A percentile compares a stretch with the other conserved stretches of the same genome.
Evolutionary conservation across 140 eudicot genomes (phyloP).

Genomic region (Flaveria floridana): DNA sequence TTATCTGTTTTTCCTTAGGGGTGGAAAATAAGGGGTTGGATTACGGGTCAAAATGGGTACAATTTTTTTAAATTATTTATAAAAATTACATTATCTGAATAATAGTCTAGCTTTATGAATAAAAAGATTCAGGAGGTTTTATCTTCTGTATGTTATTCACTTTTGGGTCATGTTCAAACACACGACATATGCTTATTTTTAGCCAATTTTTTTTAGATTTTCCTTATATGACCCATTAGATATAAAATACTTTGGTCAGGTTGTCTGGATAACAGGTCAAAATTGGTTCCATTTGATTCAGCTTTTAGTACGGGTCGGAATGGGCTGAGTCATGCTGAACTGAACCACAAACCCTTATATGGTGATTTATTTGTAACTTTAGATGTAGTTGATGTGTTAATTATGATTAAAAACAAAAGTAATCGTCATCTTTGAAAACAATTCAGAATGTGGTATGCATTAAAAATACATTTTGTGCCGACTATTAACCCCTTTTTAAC

Average conservation of each 20-base stretch:
- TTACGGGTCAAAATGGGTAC: background rate
- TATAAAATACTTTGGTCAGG: background rate
- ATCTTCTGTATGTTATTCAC: background rate
- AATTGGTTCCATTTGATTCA: background rate
- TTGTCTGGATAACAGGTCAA: background rate
- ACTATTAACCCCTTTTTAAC: background rate
- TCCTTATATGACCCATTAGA: background rate
- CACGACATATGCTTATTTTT: background rate
- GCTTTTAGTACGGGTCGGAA: background rate
- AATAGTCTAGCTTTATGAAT: background rate
- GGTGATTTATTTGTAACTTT: background rate
- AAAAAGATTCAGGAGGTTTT: background rate
- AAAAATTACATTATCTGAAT: background rate
- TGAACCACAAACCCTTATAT: background rate
- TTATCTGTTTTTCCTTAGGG: background rate
- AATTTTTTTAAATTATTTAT: background rate
- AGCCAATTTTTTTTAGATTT: background rate
- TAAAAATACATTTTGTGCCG: background rate
- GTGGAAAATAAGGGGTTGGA: background rate
- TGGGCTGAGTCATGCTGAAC: background rate
- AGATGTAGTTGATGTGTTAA: background rate
- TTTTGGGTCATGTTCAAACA: background rate
- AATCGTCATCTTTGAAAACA: background rate
- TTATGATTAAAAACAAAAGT: background rate
- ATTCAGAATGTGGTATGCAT: background rate